Evolutionary conservation across 441 rosid genomes (phyloP), one percentile per base, ranked within the genome.

Genomic region (Rhodomyrtus psidioides): DNA sequence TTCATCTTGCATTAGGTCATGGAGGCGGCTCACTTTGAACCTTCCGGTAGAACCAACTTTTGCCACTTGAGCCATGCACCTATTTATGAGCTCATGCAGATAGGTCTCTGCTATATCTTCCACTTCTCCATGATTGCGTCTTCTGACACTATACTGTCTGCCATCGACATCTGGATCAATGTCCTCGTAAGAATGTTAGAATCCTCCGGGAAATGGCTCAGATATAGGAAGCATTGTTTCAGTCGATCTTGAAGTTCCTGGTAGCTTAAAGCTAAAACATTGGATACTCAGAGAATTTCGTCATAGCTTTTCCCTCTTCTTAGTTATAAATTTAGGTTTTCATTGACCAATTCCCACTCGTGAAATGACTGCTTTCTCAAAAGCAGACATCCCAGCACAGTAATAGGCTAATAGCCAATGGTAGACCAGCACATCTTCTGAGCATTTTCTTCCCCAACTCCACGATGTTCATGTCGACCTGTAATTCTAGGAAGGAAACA

Each of bases 251-350:
- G 91, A 83, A 88, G 62, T 30, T 90, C 91, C 53, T 84, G 83
- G 87, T 90, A 90, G 85, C 89, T 84, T 59, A 90, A 84, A 7
- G 86, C 91, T 44, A 90, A 62, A 81, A 90, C 90, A 83, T 88
- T 88, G 53, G 87, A 87, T 27, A 87, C 84, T 53, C 16, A 5
- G 51, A 84, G 49, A 46, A 51, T 55, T 84, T 84, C 81, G 5
- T 84, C 30, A 28, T 44, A 55, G 58, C 81, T 76, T 57, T 70
- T 83, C 28, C 82, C 75, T 55, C 75, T 70, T 55, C 81, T 83
- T n/a, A 82, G 82, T 57, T 55, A 54, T 30, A 54, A 70, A 53
- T 65, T 70, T 26, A 87, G 39, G 42, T 76, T 83, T 55, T 39
- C 65, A 26, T 87, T 82, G 30, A 85, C 88, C 30, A 79, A 42